phyloP scores from a whole-genome alignment of 1,284 basidiomycete species.

The Trichosporon asahii region DNA sequence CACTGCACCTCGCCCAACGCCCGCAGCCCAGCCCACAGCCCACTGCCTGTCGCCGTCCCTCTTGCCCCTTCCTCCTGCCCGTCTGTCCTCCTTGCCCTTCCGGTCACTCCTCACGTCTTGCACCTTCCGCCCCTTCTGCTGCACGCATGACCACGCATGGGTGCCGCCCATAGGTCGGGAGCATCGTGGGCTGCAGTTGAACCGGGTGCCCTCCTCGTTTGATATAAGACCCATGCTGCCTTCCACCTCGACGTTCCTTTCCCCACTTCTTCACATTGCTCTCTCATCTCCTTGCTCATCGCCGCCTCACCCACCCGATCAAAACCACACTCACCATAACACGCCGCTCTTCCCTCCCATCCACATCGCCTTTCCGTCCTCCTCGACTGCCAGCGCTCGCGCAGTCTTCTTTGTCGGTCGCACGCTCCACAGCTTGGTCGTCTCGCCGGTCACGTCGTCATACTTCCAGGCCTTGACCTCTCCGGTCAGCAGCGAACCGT shows the following conservation, averaged over 20 bases:
- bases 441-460: constrained; percentile 58
- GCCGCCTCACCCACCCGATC: not conserved
- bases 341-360: constrained; percentile 79
- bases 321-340: constrained; percentile 62
- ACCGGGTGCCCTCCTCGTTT: not conserved
- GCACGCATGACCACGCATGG: not conserved
- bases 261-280: not conserved
- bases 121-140: not conserved
- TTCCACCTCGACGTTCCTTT: not conserved
- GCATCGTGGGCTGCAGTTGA: not conserved
- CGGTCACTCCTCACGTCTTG: not conserved
- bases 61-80: not conserved
- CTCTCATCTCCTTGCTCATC: not conserved
- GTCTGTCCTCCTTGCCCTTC: not conserved
- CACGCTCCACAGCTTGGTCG: constrained; percentile 39
- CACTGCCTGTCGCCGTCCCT: not conserved
- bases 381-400: constrained; percentile 64
- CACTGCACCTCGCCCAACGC: not conserved
- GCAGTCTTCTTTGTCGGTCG: constrained; percentile 61
- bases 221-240: not conserved
- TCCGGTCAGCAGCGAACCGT: constrained; percentile 75
- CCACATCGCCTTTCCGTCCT: constrained; percentile 66
- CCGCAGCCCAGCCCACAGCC: not conserved
- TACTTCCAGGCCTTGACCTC: constrained; percentile 73
- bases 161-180: not conserved